Evolutionary conservation across 805 yeast genomes (phyloP), one percentile per base, ranked within the genome.

Genomic region (Yamadazyma insecticola): DNA sequence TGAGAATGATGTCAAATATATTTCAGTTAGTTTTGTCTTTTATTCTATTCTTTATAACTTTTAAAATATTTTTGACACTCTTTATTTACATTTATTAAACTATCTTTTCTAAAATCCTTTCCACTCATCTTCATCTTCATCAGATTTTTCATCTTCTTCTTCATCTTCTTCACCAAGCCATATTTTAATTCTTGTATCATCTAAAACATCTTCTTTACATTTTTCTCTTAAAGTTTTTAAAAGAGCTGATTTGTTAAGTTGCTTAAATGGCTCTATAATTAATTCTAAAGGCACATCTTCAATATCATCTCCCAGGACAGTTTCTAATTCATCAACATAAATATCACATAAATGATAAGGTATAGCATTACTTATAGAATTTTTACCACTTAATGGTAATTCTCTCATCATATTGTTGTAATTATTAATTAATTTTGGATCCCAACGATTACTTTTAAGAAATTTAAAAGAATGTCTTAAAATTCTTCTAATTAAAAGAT

Each of bases 261-360:
- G 63, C 19, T 58, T 58, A 44, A 87, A 78, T 4, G 94, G 86
- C n/a, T 56, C 55, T 11, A 41, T 29, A 11, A 89, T 51, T 26
- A 88, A 60, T 20, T 51, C 50, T 1, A 66, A 70, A 23, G 68
- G 66, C 32, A 62, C 50, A 6, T 66, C 72, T 22, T 62, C 69
- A 40, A 74, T 75, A 33, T 81, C 51, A n/a, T n/a, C n/a, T n/a
- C n/a, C n/a, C n/a, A n/a, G n/a, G n/a, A n/a, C n/a, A n/a, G n/a
- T n/a, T 48, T 83, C 95, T 37, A 90, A 59, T 58, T 90, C 98
- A 45, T 88, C 97, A 22, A 84, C 55, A 51, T 76, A 78, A 5
- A 92, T 76, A 58, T 92, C 97, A 38, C 84, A 70, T 24, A 90
- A 57, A 61, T 90, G 98, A 53, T 83, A 76, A 12, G 95, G 80